These are phyloP conservation scores for Elymus sibiricus DNA, from an alignment of 176 grass and related monocot species.

Conservation along the genomic window DNA sequence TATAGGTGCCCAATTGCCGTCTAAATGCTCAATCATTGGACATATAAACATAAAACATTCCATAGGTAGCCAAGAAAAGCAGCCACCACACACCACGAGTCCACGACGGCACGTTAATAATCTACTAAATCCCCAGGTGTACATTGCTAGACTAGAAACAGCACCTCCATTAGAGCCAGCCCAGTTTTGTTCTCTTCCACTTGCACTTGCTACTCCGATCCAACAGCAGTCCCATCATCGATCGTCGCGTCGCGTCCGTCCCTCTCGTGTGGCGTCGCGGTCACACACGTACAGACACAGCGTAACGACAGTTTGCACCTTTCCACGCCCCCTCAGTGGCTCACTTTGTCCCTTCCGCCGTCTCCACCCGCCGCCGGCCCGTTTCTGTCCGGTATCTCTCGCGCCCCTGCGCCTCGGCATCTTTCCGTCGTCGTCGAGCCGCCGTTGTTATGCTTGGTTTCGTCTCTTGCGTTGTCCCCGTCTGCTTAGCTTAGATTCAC, in stretches of 20 bases:
- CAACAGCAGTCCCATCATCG: background rate
- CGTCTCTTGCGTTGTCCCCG: background rate
- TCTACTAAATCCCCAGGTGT: background rate
- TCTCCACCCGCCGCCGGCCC: background rate
- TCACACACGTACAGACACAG: background rate
- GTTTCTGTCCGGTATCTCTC: slow-evolving; percentile 17
- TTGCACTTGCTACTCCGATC: background rate
- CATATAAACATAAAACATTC: background rate
- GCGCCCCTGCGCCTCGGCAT: slow-evolving; percentile 11
- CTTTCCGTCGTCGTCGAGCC: background rate
- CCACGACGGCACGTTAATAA: background rate
- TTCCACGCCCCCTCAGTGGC: background rate
- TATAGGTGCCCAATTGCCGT: background rate
- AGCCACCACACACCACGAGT: background rate
- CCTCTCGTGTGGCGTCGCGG: background rate
- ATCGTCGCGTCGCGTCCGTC: background rate
- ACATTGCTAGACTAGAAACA: background rate
- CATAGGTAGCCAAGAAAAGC: background rate
- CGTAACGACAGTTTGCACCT: background rate
- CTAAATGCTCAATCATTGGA: background rate
- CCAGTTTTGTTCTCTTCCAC: background rate
- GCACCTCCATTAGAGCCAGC: background rate
- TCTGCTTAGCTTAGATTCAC: background rate
- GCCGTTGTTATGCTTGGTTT: background rate
- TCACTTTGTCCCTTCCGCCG: background rate